Evolutionary conservation across 768 basidiomycete genomes (phyloP), one percentile per base, ranked within the genome.

Genomic region (Leccinum fibrillosum): DNA sequence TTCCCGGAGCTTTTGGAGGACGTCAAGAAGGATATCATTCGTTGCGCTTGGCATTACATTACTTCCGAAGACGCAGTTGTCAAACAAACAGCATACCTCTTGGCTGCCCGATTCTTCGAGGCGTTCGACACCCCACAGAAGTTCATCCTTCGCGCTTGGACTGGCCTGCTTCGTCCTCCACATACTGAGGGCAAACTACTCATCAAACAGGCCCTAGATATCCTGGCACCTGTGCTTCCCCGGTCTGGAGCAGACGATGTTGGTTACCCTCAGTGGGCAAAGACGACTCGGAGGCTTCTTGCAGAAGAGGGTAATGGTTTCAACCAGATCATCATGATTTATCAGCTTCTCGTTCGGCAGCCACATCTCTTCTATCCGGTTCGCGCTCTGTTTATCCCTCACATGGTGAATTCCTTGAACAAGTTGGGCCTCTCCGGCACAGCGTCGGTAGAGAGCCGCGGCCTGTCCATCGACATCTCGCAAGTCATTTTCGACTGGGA

Each of bases 401-500:
- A 94, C 67, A 94, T 99, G 76, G 90, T 95, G 42, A 90, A 90
- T 66, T 92, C 91, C 10, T 78, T 99, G 61, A 82, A 82, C 54
- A 95, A 94, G 71, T 80, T 98, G 6, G 94, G 94, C n/a, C 82
- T 95, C 68, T 82, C 86, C 17, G 74, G 82, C 3, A 78, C 81
- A 4, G 83, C 92, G 11, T 89, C 85, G 9, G 68, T 80, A 23
- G 97, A 98, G 65, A 87, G 91, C 7, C 86, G 94, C n/a, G 75
- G 86, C 21, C 76, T 98, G 44, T 92, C 93, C 21, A 83, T 98
- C 57, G 97, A 99, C 59, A 84, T 95, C 35, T 79, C 95, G 13
- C 94, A 97, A 69, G 86, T 94, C 42, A 89, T 99, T 35, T 92
- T 94, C 67, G 83, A 86, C 44, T 99, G 97, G 97, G 97, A 98